Evolutionary conservation across 2,329 filamentous ascomycete genomes (phyloP), one percentile per base, ranked within the genome.

Genomic region (Botrytis pseudocinerea): DNA sequence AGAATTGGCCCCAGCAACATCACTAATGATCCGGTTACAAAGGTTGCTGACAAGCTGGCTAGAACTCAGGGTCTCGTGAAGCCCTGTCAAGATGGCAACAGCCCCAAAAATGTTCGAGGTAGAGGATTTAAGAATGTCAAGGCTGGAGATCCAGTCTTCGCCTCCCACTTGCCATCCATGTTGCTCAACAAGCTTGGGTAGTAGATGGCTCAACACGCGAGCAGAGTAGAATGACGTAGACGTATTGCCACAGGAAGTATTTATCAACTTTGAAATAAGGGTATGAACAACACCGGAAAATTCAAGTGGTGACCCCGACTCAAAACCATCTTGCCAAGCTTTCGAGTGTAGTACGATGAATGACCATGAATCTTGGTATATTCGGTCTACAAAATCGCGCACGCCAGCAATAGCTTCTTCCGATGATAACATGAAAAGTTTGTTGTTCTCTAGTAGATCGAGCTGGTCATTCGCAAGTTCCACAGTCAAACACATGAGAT

Each of bases 11-110:
- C 85, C 87, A 0, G 87, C 85, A n/a, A 90, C 78, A 74, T 91
- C 88, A 76, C 89, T 90, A 46, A 91, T 83, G 0, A 91, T 83
- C 20, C 87, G 85, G 77, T 90, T 91, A 78, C 86, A 87, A 59
- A 91, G 84, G 69, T 83, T 89, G 71, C 82, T 86, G 35, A 87
- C 80, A 1, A 81, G 74, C 75, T 85, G 87, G 0, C 86, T 89
- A 0, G 83, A 80, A 6, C 83, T 82, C 10, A 77, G 73, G 2
- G 83, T 80, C 76, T 89, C 85, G 3, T 86, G 85, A 42, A 90
- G 83, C 0, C 88, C 89, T 0, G 82, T 78, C 4, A 91, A 78
- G 4, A 89, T 80, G 0, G 87, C 88, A 3, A 85, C 80, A 0
- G 86, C 85, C 0, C 84, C 82, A 0, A 90, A 81, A 0, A 84